Evolutionary conservation across 768 basidiomycete genomes (phyloP), one percentile per base, ranked within the genome.

Genomic region (Termitomyces sp.): DNA sequence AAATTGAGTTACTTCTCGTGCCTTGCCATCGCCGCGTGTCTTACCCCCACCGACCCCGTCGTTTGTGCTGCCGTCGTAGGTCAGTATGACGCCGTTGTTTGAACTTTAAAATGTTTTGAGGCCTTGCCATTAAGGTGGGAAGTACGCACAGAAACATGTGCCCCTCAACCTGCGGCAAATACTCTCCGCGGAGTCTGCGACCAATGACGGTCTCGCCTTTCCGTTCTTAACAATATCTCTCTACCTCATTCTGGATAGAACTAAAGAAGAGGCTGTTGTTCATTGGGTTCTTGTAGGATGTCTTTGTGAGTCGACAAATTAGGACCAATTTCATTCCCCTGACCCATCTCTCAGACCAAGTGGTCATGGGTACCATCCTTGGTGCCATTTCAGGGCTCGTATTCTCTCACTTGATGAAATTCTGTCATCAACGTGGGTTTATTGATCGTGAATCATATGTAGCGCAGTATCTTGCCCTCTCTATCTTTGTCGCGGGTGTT

Each of bases 121-220:
- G 8, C 27, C 8, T 2, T 29, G 7, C 16, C 35, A 5, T 8
- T 17, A 44, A 89, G 89, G 86, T 10, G 90, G 90, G 0, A 84
- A 78, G 58, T 92, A 81, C 61, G 90, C 90, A 0, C 70, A 75
- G 14, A 81, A 78, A 56, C 81, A 92, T 64, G 90, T 92, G 5
- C 89, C 89, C 4, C 60, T 73, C 5, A 87, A 92, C 52, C 77
- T 98, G 23, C 84, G 95, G 29, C 87, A 84, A 23, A 79, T 97
- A 42, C 76, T 97, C 7, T 82, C 90, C 0, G 92, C 92, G 0
- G 96, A 98, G 71, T 91, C 90, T 5, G 97, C 95, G 0, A 87
- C 92, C 7, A 99, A 99, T 70, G 97, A 98, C 63, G 97, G 97
- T 2, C 80, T 98, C 14, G 94, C 95, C 2, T 97, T 95, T 69